Conservation (phyloP, 2,329 filamentous ascomycete species). For the Knufia petricola region DNA sequence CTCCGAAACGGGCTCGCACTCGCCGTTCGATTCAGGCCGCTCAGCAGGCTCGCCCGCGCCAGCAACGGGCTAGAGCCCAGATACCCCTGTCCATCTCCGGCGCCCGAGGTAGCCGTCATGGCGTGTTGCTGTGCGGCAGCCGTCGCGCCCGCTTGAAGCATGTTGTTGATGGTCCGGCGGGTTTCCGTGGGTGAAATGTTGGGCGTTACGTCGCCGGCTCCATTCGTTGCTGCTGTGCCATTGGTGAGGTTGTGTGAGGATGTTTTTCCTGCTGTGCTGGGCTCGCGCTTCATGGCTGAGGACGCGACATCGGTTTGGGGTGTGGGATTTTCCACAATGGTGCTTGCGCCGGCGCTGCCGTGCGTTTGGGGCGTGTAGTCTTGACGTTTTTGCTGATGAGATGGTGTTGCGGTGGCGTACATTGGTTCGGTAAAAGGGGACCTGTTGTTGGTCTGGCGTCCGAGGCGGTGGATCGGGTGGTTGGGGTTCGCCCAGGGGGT, state of each 20-base stretch:
- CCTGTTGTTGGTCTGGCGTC: conserved; percentile 28
- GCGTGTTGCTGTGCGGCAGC: not conserved
- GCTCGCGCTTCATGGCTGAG: conserved; percentile 17
- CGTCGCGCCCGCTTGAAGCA: not conserved
- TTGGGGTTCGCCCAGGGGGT: conserved; percentile 91
- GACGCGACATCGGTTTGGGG: conserved; percentile 35
- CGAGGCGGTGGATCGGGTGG: conserved; percentile 55
- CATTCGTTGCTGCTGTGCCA: not conserved
- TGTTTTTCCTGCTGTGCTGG: not conserved
- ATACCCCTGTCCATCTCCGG: too few species aligned
- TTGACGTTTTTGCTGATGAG: conserved; percentile 33
- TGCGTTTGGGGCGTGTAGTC: conserved; percentile 32
- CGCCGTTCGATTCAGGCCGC: conserved; percentile 5
- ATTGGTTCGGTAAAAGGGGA: conserved; percentile 25
- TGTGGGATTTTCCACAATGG: conserved; percentile 35
- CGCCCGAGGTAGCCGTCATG: not conserved
- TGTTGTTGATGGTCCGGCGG: conserved; percentile 1
- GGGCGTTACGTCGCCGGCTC: not conserved
- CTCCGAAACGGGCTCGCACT: conserved; percentile 6
- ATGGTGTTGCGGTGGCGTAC: conserved; percentile 32
- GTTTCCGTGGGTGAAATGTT: not conserved
- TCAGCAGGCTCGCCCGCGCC: not conserved
- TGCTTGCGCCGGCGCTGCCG: conserved; percentile 36
- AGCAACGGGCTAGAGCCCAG: not conserved
- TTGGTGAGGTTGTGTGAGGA: conserved; percentile 2